Evolutionary conservation across 176 grass and related monocot species (phyloP), one percentile per base, ranked within the genome.

Genomic region (Paspalum vaginatum): DNA sequence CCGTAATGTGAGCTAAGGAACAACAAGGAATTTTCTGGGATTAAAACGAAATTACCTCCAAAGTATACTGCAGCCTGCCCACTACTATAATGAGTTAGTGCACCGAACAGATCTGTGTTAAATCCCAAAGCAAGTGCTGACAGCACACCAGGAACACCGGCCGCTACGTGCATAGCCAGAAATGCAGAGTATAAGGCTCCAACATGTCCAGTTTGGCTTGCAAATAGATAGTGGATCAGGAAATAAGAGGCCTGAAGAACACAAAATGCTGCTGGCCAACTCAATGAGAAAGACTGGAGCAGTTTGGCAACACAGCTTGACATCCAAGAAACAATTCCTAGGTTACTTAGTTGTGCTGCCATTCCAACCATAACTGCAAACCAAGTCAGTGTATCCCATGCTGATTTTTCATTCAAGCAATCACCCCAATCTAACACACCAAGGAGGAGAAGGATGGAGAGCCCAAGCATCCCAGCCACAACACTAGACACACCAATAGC

Each of bases 61-160:
- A 88, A 97, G 76, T 97, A 94, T 20, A 97, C 94, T 41, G 91
- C 91, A 70, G 91, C 89, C 77, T 97, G 94, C 42, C 91, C 91
- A 48, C 91, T 94, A 51, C 91, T 97, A 62, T 94, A 97, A 72
- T 97, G 91, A 75, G 91, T 94, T 65, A 90, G 63, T 17, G 91
- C 68, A 65, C 89, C 94, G 68, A 97, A 97, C 51, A 97, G 40
- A 92, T 94, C 88, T 60, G 94, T 94, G 77, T 88, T 92, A 76
- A 90, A 94, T 60, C 85, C 91, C 85, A 97, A 65, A 85, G 87
- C 79, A 67, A 94, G 91, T 22, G 91, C 89, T 15, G 94, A 88
- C 12, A 90, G 76, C 12, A 76, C 87, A 73, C 83, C 62, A 64
- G 94, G 89, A 85, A 94, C 89, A 79, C 89, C 94, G 25, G 91